Base-by-base conservation (phyloP, 192 early-diverging fungal species). In the Coemansia aciculifera region DNA sequence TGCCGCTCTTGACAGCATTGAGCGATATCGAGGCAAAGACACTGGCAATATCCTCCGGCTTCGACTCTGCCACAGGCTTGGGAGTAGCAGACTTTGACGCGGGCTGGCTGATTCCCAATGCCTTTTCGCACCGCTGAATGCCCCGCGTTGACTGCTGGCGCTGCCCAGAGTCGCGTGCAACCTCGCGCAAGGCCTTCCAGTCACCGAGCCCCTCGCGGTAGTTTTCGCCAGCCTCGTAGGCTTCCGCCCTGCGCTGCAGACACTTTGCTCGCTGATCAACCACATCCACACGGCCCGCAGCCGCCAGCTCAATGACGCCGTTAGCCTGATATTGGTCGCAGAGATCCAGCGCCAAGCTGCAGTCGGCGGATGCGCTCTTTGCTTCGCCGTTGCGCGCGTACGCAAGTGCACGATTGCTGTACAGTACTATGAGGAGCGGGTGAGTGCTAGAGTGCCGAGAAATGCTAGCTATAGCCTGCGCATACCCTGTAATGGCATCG, bases 401-500 rank as follows among this genome's bases (percentile, higher is more conserved):
- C 2, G 91, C 85, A 1, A 91, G 86, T 0, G 95, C 94, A 19
- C 94, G 89, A 80, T 97, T 97, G 81, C 94, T 95, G 80, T 84
- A 87, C 17, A 94, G 74, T 9, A 91, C 56, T 11, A 92, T 83
- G 23, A 89, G 71, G 6, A 87, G 61, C 8, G 86, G 65, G 65
- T 98, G 95, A 7, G 68, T 59, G 12, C 64, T 31, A 0, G 94
- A 75, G 49, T 68, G 69, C 39, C 49, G 62, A 15, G 24, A 88
- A 2, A 98, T 79, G 3, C 73, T 62, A 34, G 75, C 62, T 5
- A 97, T 86, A 0, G 93, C 90, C 11, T 64, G 61, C 3, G 86
- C 85, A 75, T 99, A 99, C 17, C 76, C 78, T 6, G 71, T 70
- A 40, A 90, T 89, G 0, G 95, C 94, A 10, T 91, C 90, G 49